phyloP scores from a whole-genome alignment of 495 filamentous ascomycete species.

The Aspergillus kassunensis region DNA sequence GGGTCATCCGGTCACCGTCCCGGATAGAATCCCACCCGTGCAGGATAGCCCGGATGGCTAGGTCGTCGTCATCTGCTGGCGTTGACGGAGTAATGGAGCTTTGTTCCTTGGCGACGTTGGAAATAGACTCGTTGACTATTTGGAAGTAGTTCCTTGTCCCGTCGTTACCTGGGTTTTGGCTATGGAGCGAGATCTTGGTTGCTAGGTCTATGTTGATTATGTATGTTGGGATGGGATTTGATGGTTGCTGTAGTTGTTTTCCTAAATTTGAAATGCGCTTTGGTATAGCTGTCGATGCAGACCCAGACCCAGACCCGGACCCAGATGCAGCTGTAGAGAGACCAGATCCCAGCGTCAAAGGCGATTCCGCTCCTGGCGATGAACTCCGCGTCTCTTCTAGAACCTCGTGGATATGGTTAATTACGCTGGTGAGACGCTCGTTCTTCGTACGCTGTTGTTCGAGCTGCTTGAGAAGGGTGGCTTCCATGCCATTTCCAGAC shows the following conservation, averaged over 20 bases:
- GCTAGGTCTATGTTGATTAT: conserved; percentile 6
- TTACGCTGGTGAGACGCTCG: conserved; percentile 8
- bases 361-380: neutral
- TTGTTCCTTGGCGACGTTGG: conserved; percentile 1
- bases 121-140: conserved; percentile 7
- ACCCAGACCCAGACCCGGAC: neutral
- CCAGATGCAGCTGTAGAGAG: neutral
- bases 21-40: conserved; percentile 9
- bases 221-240: neutral
- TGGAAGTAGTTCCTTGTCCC: conserved; percentile 7
- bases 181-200: conserved; percentile 7
- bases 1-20: neutral
- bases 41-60: conserved; percentile 12
- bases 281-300: neutral
- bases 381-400: conserved; percentile 6
- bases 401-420: conserved; percentile 12
- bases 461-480: conserved; percentile 12
- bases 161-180: conserved; percentile 9
- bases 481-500: conserved; percentile 10
- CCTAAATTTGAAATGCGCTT: neutral
- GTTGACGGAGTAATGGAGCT: conserved; percentile 4
- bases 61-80: conserved; percentile 10
- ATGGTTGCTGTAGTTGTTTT: neutral
- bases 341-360: no score
- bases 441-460: conserved; percentile 9